phyloP scores from a whole-genome alignment of 345 rosid genomes.

The Eucalyptus erythrocorys region DNA sequence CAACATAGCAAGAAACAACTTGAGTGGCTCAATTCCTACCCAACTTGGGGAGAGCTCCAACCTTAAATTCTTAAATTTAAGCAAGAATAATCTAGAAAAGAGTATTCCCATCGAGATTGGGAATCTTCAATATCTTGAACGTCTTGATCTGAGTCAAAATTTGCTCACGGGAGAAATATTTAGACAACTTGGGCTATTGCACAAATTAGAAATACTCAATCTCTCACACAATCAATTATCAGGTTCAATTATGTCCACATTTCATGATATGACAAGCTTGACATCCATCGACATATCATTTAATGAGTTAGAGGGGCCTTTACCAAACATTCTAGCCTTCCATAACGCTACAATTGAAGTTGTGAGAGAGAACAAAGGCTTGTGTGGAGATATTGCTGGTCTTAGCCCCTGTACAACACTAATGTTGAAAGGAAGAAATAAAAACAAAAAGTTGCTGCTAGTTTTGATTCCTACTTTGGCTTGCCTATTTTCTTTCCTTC shows the following conservation, averaged over 20 bases:
- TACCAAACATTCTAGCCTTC: background rate
- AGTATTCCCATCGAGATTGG: constrained; percentile 2
- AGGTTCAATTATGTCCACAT: constrained; percentile 3
- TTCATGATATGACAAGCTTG: background rate
- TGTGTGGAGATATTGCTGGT: accelerated
- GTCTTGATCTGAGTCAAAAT: background rate
- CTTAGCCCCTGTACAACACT: background rate
- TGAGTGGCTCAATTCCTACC: background rate
- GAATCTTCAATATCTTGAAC: background rate
- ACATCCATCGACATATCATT: constrained; percentile 1
- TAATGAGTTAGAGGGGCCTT: constrained; percentile 6
- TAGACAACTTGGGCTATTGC: background rate
- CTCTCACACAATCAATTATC: background rate
- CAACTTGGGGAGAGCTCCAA: background rate
- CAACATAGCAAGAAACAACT: constrained; percentile 8
- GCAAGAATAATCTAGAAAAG: constrained; percentile 3
- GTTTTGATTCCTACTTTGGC: background rate
- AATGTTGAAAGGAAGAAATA: background rate
- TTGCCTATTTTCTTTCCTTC: background rate
- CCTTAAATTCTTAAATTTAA: constrained; percentile 10
- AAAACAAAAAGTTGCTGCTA: background rate
- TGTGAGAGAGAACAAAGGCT: too few species aligned
- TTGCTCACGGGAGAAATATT: background rate
- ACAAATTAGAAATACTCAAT: background rate
- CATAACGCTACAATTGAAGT: too few species aligned